phyloP scores from a whole-genome alignment of 2,329 filamentous ascomycete species.

The Aspergillus sp. region DNA sequence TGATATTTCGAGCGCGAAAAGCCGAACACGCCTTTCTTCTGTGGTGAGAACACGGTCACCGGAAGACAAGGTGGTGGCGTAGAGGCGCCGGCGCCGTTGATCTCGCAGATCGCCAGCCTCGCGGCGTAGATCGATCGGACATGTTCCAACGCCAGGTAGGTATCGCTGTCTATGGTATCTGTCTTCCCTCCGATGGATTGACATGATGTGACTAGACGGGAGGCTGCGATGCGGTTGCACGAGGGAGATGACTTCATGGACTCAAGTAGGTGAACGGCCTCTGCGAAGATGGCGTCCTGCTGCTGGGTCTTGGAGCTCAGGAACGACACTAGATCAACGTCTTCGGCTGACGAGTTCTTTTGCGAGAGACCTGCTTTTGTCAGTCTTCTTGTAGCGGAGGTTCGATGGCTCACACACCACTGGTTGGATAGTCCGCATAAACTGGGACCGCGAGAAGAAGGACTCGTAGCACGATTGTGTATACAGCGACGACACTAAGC shows the following conservation, averaged over 20 bases:
- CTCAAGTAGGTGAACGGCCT: constrained; percentile 45
- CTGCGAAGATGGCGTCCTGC: constrained; percentile 37
- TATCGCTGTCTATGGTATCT: constrained; percentile 21
- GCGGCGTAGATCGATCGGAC: constrained; percentile 60
- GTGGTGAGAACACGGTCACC: constrained; percentile 43
- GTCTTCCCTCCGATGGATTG: constrained; percentile 45
- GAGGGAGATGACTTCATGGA: constrained; percentile 48
- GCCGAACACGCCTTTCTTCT: constrained; percentile 27
- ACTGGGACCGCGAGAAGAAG: neutral
- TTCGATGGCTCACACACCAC: neutral
- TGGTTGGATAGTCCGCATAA: neutral
- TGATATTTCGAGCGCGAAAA: constrained; percentile 23
- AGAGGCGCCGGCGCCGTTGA: constrained; percentile 51
- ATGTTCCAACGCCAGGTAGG: constrained; percentile 38
- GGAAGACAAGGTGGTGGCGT: constrained; percentile 53
- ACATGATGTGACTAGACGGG: constrained; percentile 54
- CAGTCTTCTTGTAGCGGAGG: neutral
- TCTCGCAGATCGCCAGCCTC: constrained; percentile 63
- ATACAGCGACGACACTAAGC: neutral
- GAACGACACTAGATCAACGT: constrained; percentile 28
- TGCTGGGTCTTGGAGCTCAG: constrained; percentile 22
- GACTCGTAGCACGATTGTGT: neutral
- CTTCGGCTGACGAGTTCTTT: constrained; percentile 11
- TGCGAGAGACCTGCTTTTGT: constrained; percentile 4
- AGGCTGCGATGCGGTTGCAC: constrained; percentile 54